Conservation (phyloP, 768 basidiomycete species). For the Lentinula sp. region DNA sequence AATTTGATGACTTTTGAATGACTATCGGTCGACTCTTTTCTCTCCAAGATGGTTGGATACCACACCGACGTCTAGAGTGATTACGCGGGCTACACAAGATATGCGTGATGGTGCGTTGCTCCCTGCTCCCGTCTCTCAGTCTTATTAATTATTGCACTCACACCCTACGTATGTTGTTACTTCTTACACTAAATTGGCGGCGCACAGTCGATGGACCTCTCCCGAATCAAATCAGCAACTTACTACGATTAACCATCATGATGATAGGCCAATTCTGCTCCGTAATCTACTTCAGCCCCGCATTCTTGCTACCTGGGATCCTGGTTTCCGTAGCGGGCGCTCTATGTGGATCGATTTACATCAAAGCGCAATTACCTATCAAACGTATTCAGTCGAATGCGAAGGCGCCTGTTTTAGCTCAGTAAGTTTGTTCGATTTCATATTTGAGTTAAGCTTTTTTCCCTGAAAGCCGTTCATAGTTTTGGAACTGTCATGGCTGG, state of each 20-base stretch:
- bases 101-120: slow-evolving; percentile 39
- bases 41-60: slow-evolving; percentile 40
- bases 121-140: too few relatives aligned
- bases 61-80: slow-evolving; percentile 47
- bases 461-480: neutral
- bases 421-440: slow-evolving; percentile 19
- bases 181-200: too few relatives aligned
- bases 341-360: slow-evolving; percentile 36
- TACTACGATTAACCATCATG: slow-evolving; percentile 22
- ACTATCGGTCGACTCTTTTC: neutral
- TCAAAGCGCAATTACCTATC: slow-evolving; percentile 42
- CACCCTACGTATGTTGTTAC: too few relatives aligned
- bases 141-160: too few relatives aligned
- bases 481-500: slow-evolving; percentile 40
- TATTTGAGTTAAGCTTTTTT: slow-evolving; percentile 9
- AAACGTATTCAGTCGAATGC: slow-evolving; percentile 24
- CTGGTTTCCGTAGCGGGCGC: slow-evolving; percentile 35
- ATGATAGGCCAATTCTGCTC: slow-evolving; percentile 38
- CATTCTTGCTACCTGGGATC: slow-evolving; percentile 40
- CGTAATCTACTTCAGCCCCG: slow-evolving; percentile 37
- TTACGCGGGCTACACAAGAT: slow-evolving; percentile 63
- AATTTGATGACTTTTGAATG: neutral
- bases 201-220: slow-evolving; percentile 44
- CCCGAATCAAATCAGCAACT: slow-evolving; percentile 18
- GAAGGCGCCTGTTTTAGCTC: slow-evolving; percentile 9